phyloP scores from a whole-genome alignment of 345 rosid species.

The Combretum micranthum region DNA sequence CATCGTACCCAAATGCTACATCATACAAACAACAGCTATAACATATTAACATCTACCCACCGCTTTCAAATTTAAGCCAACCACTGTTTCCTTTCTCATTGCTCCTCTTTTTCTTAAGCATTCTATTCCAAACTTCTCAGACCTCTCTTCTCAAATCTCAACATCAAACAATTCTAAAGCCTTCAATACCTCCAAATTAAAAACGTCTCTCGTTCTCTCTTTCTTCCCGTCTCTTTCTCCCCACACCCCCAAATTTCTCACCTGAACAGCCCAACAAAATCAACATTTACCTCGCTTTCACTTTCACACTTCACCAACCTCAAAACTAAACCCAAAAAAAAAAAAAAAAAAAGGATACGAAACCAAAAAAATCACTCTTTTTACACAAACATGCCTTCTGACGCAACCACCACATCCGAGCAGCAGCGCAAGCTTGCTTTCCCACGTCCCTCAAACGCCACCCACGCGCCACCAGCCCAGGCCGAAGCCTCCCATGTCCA shows the following conservation, averaged over 20 bases:
- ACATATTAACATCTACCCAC: neutral
- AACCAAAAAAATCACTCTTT: neutral
- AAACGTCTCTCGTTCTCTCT: constrained; percentile 1
- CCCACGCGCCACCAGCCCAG: constrained; percentile 22
- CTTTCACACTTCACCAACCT: neutral
- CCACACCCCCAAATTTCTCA: too few species aligned
- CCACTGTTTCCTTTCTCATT: neutral
- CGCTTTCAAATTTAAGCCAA: neutral
- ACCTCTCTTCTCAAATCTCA: too few species aligned
- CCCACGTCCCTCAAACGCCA: neutral
- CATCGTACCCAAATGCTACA: too few species aligned
- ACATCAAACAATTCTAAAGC: too few species aligned
- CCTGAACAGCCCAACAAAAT: too few species aligned
- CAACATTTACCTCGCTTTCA: constrained; percentile 1
- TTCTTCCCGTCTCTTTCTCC: neutral
- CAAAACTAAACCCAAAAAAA: neutral
- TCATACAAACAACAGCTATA: too few species aligned
- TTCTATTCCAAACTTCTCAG: too few species aligned
- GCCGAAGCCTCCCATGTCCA: constrained; percentile 46
- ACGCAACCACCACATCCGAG: constrained; percentile 16
- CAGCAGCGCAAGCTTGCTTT: constrained; percentile 3
- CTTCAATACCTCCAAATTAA: too few species aligned
- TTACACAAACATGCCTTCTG: constrained; percentile 23
- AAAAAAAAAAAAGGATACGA: too few species aligned
- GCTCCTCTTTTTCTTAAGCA: neutral